A percentile compares a stretch with the other conserved stretches of the same genome.
Conservation (phyloP, 1,139 yeast species). For the Yamadazyma sp. region DNA sequence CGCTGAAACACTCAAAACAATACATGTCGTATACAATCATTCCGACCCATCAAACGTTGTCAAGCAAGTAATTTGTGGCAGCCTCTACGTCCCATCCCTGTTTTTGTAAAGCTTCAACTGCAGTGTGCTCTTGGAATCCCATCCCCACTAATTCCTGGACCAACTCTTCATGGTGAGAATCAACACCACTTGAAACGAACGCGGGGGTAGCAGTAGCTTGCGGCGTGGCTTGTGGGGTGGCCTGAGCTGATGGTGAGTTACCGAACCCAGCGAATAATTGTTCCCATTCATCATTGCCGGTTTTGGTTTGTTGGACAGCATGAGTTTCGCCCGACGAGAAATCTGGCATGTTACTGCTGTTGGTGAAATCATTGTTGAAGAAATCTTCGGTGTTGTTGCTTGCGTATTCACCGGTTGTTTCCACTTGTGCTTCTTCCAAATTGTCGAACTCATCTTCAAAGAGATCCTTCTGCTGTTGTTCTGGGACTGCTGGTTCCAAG, state of each 20-base stretch:
- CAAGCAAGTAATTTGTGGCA: slow-evolving; percentile 82
- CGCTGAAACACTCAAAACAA: too few species aligned
- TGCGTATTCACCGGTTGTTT: slow-evolving; percentile 28
- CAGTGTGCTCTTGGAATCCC: slow-evolving; percentile 77
- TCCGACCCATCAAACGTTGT: slow-evolving; percentile 56
- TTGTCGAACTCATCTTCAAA: slow-evolving; percentile 42
- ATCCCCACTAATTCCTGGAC: slow-evolving; percentile 75
- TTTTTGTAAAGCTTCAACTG: slow-evolving; percentile 64
- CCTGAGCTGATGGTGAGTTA: slow-evolving; percentile 39
- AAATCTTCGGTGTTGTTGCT: slow-evolving; percentile 20
- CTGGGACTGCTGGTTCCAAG: slow-evolving; percentile 36
- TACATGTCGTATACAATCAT: too few species aligned
- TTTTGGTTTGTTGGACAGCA: slow-evolving; percentile 11
- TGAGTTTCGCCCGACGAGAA: slow-evolving; percentile 16
- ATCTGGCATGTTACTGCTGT: slow-evolving; percentile 31
- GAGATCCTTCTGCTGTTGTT: slow-evolving; percentile 21
- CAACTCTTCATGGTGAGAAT: slow-evolving; percentile 2
- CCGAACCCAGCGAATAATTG: slow-evolving; percentile 91
- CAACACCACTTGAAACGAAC: slow-evolving; percentile 3
- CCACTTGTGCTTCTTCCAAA: slow-evolving; percentile 40
- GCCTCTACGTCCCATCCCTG: slow-evolving; percentile 77
- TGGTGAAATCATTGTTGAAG: slow-evolving; percentile 44
- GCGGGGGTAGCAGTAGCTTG: slow-evolving; percentile 4
- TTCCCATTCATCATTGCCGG: slow-evolving; percentile 82
- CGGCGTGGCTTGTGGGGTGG: slow-evolving; percentile 11